A percentile compares a stretch with the other conserved stretches of the same genome.
These are phyloP conservation scores for Paraglomus occultum DNA, from an alignment of 192 early-diverging fungal species.

Conservation along the genomic window DNA sequence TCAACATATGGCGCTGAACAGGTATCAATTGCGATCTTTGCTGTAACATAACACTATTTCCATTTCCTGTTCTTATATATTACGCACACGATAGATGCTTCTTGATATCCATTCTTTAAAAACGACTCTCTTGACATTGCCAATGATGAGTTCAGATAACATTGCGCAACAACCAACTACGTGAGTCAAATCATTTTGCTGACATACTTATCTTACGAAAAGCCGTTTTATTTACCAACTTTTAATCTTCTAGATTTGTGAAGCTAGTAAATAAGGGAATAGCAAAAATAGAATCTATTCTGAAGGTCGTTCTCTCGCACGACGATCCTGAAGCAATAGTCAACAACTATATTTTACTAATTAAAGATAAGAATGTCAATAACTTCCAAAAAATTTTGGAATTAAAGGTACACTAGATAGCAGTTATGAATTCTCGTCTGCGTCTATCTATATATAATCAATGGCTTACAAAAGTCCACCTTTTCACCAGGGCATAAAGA, in stretches of 20 bases:
- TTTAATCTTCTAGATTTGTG: slow-evolving; percentile 57
- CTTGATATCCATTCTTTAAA: slow-evolving; percentile 94
- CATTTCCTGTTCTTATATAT: too few species aligned
- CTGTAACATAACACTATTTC: too few species aligned
- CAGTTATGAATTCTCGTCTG: neutral
- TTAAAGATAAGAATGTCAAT: slow-evolving; percentile 62
- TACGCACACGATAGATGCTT: slow-evolving; percentile 55
- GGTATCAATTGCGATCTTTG: slow-evolving; percentile 29
- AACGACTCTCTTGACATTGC: slow-evolving; percentile 73
- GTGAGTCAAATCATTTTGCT: slow-evolving; percentile 36
- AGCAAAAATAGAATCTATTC: slow-evolving; percentile 75
- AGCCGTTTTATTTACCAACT: neutral
- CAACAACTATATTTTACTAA: slow-evolving; percentile 86
- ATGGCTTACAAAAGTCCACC: neutral
- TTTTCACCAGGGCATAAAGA: slow-evolving; percentile 46
- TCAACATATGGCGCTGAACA: slow-evolving; percentile 97
- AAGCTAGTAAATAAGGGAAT: slow-evolving; percentile 84
- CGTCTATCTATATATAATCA: neutral
- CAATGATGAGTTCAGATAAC: slow-evolving; percentile 58
- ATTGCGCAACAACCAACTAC: slow-evolving; percentile 54
- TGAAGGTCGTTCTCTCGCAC: slow-evolving; percentile 84
- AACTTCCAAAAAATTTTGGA: slow-evolving; percentile 81
- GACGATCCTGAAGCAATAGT: slow-evolving; percentile 84
- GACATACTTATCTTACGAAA: neutral
- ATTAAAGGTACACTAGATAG: slow-evolving; percentile 62